These are phyloP conservation scores for Blastomyces percursus DNA, from an alignment of 2,329 filamentous ascomycete species.

Conservation along the genomic window DNA sequence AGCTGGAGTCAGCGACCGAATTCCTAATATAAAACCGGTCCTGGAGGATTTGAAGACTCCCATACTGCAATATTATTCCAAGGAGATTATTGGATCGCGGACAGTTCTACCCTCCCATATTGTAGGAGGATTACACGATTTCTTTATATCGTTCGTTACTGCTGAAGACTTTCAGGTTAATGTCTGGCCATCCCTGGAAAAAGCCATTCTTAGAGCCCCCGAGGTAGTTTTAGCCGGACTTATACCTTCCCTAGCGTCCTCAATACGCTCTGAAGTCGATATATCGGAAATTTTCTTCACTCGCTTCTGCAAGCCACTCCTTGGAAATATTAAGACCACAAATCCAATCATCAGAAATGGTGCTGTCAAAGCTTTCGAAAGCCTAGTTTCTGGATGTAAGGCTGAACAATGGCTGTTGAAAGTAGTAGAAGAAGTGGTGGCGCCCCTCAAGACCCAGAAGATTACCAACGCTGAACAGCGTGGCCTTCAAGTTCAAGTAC, in stretches of 20 bases:
- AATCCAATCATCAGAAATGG: conserved; percentile 67
- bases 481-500: conserved; percentile 68
- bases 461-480: conserved; percentile 76
- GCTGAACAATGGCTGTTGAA: conserved; percentile 49
- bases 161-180: conserved; percentile 64
- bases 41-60: conserved; percentile 57
- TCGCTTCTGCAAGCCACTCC: conserved; percentile 70
- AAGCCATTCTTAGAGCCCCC: conserved; percentile 75
- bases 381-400: conserved; percentile 55
- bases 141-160: conserved; percentile 66
- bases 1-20: conserved; percentile 71
- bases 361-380: conserved; percentile 61
- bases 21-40: conserved; percentile 50
- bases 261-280: conserved; percentile 61
- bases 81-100: conserved; percentile 75
- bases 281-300: conserved; percentile 61
- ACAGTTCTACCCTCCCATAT: conserved; percentile 60
- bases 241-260: conserved; percentile 58
- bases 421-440: conserved; percentile 65
- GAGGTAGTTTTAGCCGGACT: conserved; percentile 79
- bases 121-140: conserved; percentile 62
- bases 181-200: conserved; percentile 72
- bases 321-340: conserved; percentile 87
- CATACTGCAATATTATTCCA: conserved; percentile 71
- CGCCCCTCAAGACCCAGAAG: conserved; percentile 72